phyloP scores from a whole-genome alignment of 305 asterid genomes.

The Vinca major region DNA sequence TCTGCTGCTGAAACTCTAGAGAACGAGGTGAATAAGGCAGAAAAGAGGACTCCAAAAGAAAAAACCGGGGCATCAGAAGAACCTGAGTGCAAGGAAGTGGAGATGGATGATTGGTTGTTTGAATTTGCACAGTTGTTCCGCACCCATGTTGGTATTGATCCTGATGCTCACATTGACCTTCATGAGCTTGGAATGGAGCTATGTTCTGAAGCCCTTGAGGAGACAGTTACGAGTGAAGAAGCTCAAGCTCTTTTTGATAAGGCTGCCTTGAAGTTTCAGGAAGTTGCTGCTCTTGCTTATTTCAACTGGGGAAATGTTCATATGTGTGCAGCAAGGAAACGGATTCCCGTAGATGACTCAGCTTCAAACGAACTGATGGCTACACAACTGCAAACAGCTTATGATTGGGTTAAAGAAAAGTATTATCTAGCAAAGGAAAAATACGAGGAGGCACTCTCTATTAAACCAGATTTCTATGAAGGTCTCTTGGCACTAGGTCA shows the following conservation, averaged over 20 bases:
- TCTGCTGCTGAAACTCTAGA: conserved; percentile 40
- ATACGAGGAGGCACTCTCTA: conserved; percentile 66
- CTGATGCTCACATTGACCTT: conserved; percentile 87
- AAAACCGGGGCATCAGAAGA: conserved; percentile 43
- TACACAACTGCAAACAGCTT: conserved; percentile 64
- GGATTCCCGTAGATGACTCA: conserved; percentile 77
- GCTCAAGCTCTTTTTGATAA: conserved; percentile 77
- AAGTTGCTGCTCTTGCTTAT: conserved; percentile 87
- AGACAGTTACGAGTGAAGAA: conserved; percentile 72
- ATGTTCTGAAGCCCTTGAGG: conserved; percentile 92
- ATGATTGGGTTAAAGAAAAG: conserved; percentile 81
- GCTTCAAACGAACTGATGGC: conserved; percentile 58
- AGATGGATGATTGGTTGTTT: conserved; percentile 96
- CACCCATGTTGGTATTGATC: conserved; percentile 82
- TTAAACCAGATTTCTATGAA: conserved; percentile 81
- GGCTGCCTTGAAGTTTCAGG: conserved; percentile 83
- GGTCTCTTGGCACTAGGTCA: conserved; percentile 91
- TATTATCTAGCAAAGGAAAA: conserved; percentile 66
- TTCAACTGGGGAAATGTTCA: conserved; percentile 98
- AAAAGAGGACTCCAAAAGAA: conserved; percentile 35
- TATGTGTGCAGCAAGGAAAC: conserved; percentile 97
- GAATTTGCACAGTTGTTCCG: conserved; percentile 95
- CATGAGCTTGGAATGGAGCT: conserved; percentile 98
- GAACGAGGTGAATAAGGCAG: conserved; percentile 34
- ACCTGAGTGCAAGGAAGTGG: conserved; percentile 74